A percentile compares a stretch with the other conserved stretches of the same genome.
Evolutionary conservation across 257 asterid genomes (phyloP).

Genomic region (Solanum megistacrolobum): DNA sequence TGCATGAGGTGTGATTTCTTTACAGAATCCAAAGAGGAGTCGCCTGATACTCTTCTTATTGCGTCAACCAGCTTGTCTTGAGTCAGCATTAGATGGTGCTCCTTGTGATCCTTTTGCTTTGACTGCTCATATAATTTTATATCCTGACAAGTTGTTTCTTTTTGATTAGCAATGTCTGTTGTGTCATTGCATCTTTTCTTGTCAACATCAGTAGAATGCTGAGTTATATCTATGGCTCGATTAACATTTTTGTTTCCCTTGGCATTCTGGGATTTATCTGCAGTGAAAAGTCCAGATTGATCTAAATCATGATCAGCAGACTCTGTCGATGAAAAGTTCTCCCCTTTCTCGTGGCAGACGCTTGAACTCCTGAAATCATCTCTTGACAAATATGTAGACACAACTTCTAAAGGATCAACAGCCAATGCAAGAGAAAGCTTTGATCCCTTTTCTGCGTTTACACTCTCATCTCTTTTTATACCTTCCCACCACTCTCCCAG

Average conservation of each 20-base stretch:
- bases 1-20: constrained; percentile 55
- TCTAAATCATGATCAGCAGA: constrained; percentile 3
- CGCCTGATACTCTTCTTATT: constrained; percentile 67
- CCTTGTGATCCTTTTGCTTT: constrained; percentile 35
- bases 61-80: constrained; percentile 66
- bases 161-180: constrained; percentile 10
- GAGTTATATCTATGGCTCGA: constrained; percentile 15
- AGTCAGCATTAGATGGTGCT: constrained; percentile 36
- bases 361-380: constrained; percentile 19
- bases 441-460: constrained; percentile 27
- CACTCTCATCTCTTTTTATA: constrained; percentile 27
- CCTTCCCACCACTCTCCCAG: constrained; percentile 83
- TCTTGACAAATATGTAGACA: constrained; percentile 42
- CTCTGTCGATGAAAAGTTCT: constrained; percentile 11
- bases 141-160: constrained; percentile 11
- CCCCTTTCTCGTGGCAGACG: constrained; percentile 6
- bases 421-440: constrained; percentile 23
- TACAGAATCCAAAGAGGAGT: constrained; percentile 45
- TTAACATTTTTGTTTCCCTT: constrained; percentile 15
- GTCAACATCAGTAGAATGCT: constrained; percentile 21
- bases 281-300: constrained; percentile 21
- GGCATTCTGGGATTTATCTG: constrained; percentile 10
- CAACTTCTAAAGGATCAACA: constrained; percentile 53
- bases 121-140: constrained; percentile 6
- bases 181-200: constrained; percentile 26